Evolutionary conservation across 1,284 basidiomycete genomes (phyloP).

Genomic region (Sanghuangporus baumii): DNA sequence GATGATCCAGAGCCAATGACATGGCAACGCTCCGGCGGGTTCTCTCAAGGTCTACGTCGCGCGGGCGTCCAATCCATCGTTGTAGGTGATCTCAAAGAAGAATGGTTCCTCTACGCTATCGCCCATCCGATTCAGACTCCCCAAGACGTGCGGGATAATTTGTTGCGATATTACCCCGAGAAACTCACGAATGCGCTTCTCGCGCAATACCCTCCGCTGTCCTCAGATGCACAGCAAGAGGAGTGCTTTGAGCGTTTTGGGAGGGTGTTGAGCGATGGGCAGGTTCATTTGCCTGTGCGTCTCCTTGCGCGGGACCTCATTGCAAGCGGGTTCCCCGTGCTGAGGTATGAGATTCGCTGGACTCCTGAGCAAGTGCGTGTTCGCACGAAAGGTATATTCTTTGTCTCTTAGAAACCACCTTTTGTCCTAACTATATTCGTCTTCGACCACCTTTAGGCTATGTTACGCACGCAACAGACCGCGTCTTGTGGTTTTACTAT

Average conservation of each 20-base stretch:
- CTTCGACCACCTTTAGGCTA: conserved; percentile 37
- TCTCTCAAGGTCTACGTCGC: conserved; percentile 47
- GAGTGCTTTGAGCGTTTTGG: conserved; percentile 48
- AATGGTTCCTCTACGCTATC: conserved; percentile 73
- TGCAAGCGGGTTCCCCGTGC: conserved; percentile 49
- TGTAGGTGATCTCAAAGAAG: conserved; percentile 65
- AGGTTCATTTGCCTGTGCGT: conserved; percentile 66
- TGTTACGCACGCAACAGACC: conserved; percentile 66
- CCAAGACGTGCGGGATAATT: conserved; percentile 48
- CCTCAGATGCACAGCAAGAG: conserved; percentile 32
- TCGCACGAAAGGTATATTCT: conserved; percentile 39
- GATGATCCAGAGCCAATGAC: conserved; percentile 49
- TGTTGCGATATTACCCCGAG: conserved; percentile 56
- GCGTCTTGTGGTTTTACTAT: conserved; percentile 40
- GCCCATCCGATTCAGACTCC: conserved; percentile 49
- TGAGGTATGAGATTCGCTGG: conserved; percentile 68
- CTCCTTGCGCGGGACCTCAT: conserved; percentile 57
- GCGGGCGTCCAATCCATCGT: conserved; percentile 59
- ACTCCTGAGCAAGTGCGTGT: conserved; percentile 49
- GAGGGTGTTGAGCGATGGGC: conserved; percentile 56
- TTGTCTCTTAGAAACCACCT: neutral
- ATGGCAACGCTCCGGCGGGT: conserved; percentile 59
- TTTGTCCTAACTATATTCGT: neutral
- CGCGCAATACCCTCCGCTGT: conserved; percentile 35
- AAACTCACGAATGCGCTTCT: conserved; percentile 43